These are phyloP conservation scores for Panaeolus papilionaceus DNA, from an alignment of 768 basidiomycete genomes.

Conservation along the genomic window DNA sequence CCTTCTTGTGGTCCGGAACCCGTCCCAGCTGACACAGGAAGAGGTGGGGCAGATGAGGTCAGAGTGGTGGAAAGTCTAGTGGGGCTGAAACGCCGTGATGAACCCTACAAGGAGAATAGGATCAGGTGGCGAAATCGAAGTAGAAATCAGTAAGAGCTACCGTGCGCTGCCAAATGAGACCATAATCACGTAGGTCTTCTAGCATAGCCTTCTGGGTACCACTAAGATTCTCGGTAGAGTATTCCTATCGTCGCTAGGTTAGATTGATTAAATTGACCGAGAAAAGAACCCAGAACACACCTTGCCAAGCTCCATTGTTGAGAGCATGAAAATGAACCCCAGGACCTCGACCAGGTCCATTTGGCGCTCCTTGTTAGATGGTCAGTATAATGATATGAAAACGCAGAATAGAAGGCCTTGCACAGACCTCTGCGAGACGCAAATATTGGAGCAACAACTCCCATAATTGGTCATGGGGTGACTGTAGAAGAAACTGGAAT, in stretches of 20 bases:
- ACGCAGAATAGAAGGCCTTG: slow-evolving; percentile 21
- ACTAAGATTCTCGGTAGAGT: slow-evolving; percentile 82
- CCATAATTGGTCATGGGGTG: slow-evolving; percentile 96
- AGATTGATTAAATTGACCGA: slow-evolving; percentile 25
- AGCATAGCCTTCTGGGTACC: slow-evolving; percentile 87
- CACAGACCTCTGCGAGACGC: slow-evolving; percentile 77
- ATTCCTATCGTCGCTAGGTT: slow-evolving; percentile 63
- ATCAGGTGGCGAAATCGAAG: slow-evolving; percentile 25
- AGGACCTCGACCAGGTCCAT: slow-evolving; percentile 95
- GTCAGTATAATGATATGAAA: slow-evolving; percentile 26
- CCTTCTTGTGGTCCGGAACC: slow-evolving; percentile 74
- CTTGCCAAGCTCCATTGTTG: slow-evolving; percentile 92
- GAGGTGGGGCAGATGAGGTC: slow-evolving; percentile 86
- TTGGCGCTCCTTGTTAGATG: slow-evolving; percentile 66
- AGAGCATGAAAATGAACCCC: slow-evolving; percentile 95
- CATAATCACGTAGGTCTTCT: slow-evolving; percentile 92
- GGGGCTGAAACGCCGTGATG: slow-evolving; percentile 87
- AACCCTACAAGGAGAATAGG: slow-evolving; percentile 51
- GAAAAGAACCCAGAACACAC: slow-evolving; percentile 48
- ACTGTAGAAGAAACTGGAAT: slow-evolving; percentile 95
- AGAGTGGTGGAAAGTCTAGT: slow-evolving; percentile 94
- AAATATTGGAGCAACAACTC: slow-evolving; percentile 91
- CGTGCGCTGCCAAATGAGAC: slow-evolving; percentile 88
- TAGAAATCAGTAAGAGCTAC: slow-evolving; percentile 44
- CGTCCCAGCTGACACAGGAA: slow-evolving; percentile 67